Evolutionary conservation across 2,329 filamentous ascomycete species (phyloP), one percentile per base, ranked within the genome.

Genomic region (Venturia oleaginea): DNA sequence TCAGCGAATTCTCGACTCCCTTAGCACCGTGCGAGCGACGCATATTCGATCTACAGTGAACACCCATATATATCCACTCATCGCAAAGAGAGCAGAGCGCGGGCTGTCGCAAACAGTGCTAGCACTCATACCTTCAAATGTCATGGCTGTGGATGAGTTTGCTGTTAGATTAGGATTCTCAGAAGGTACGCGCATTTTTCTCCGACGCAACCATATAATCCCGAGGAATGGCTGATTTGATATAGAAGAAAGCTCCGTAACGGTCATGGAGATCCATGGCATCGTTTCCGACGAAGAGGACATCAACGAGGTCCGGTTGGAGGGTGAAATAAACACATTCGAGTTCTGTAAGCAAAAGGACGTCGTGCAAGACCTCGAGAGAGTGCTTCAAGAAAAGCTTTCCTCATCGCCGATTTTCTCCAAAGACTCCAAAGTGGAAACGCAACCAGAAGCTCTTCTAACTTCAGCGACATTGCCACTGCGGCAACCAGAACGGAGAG

Each of bases 51-150:
- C 72, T 38, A 70, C 79, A 19, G 72, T 80, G 37, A 69, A 72
- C 37, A 71, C 67, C 1, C 71, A 76, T 66, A 74, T 81, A 65
- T 73, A 77, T 37, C 78, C 79, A 1, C 68, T 77, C 22, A 69
- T 81, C 59, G 68, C 74, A 63, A 66, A 72, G 15, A 76, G 76
- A 67, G 75, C 75, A 46, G 68, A 72, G 13, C 74, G 75, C 38
- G 78, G 77, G 34, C 74, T 80, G 46, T 75, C 76, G 19, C 75
- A 75, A 66, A 77, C 76, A 17, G 77, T 73, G 15, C 75, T 80
- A 65, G 72, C 79, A 38, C 71, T 81, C 17, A 69, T 81, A 0
- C 78, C 78, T 11, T 78, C 77, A 3, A 76, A 78, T 65, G 72
- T 76, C 11, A 70, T 71, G 19, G 72, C 71, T 8, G 66, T 73